Evolutionary conservation across 495 filamentous ascomycete genomes (phyloP).

Genomic region (Tuber umbilicatum): DNA sequence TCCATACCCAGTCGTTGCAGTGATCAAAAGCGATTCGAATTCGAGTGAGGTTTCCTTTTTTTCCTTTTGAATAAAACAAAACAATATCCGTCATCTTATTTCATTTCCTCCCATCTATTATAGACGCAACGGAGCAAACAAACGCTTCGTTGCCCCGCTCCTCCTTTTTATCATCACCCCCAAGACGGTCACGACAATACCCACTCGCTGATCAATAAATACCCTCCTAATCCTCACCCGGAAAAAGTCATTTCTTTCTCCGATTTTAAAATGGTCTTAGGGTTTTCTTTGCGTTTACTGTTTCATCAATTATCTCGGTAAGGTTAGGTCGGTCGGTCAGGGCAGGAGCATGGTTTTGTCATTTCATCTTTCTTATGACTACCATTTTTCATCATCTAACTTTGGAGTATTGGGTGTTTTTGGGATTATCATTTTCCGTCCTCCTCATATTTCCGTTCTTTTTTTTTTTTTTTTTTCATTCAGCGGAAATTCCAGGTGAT

Average conservation of each 20-base stretch:
- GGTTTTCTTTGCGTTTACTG: neutral
- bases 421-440: neutral
- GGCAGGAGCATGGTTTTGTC: conserved; percentile 1
- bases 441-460: neutral
- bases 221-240: neutral
- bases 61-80: neutral
- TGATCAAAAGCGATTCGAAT: neutral
- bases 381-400: neutral
- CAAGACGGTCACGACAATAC: neutral
- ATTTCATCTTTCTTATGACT: neutral
- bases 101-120: conserved; percentile 3
- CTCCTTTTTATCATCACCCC: neutral
- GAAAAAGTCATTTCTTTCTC: neutral
- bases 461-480: neutral
- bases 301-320: conserved; percentile 5
- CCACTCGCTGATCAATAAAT: neutral
- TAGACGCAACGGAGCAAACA: neutral
- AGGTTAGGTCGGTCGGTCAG: neutral
- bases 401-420: neutral
- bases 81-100: neutral
- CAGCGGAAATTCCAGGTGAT: conserved; percentile 6
- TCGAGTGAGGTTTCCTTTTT: conserved; percentile 4
- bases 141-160: neutral
- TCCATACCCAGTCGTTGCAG: neutral
- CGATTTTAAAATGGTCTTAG: neutral